Percentiles rank a stretch among this genome's conserved stretches.
Conservation (phyloP, 2,329 filamentous ascomycete genomes). For the Triangularia setosa region DNA sequence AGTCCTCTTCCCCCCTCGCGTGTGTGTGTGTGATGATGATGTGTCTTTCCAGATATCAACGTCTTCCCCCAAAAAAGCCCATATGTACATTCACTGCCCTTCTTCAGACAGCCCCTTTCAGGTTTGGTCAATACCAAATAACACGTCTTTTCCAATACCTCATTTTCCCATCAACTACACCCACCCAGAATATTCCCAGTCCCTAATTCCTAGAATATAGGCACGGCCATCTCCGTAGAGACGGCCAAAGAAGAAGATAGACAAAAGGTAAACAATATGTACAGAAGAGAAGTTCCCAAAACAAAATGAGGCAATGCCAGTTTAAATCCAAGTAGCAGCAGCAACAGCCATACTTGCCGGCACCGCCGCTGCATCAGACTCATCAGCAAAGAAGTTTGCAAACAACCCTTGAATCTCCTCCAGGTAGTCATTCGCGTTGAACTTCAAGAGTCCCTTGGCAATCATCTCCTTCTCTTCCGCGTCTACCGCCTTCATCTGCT, state of each 20-base stretch:
- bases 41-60: background rate
- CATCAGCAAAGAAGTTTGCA: slow-evolving; percentile 51
- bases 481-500: slow-evolving; percentile 58
- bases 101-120: background rate
- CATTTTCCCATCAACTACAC: background rate
- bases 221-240: background rate
- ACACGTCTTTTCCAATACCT: background rate
- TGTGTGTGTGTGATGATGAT: background rate
- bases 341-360: slow-evolving; percentile 32
- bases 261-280: slow-evolving; percentile 19
- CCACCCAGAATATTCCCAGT: background rate
- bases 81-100: background rate
- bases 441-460: slow-evolving; percentile 66
- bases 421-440: slow-evolving; percentile 79
- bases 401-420: slow-evolving; percentile 71
- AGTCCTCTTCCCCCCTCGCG: background rate
- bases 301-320: background rate
- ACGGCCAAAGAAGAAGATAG: background rate
- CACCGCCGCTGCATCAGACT: background rate
- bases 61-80: background rate
- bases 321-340: slow-evolving; percentile 48
- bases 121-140: background rate
- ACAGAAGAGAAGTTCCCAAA: slow-evolving; percentile 16
- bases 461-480: slow-evolving; percentile 71
- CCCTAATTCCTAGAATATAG: background rate